Conservation (phyloP, 2,329 filamentous ascomycete genomes). For the Aureobasidium pullulans region DNA sequence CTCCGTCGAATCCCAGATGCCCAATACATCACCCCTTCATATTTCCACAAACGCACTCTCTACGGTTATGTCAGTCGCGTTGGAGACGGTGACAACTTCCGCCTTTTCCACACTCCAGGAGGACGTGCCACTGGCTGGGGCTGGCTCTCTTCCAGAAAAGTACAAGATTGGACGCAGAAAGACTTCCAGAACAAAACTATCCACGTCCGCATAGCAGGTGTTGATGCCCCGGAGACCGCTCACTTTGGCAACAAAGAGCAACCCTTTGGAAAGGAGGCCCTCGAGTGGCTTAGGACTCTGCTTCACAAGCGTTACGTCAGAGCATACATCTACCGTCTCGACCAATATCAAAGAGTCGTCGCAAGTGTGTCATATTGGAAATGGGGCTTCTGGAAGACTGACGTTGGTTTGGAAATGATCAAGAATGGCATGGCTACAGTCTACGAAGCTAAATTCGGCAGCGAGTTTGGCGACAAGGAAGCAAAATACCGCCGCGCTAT, state of each 20-base stretch:
- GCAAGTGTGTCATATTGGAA: constrained; percentile 72
- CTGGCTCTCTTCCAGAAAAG: constrained; percentile 21
- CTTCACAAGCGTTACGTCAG: constrained; percentile 67
- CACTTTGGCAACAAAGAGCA: constrained; percentile 89
- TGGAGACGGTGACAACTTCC: constrained; percentile 93
- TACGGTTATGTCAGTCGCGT: constrained; percentile 87
- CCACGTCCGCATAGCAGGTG: constrained; percentile 77
- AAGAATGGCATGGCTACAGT: constrained; percentile 77
- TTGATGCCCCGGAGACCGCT: constrained; percentile 87
- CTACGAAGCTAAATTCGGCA: constrained; percentile 86
- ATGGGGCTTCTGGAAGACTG: constrained; percentile 53
- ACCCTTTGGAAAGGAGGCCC: constrained; percentile 72
- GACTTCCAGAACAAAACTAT: constrained; percentile 49
- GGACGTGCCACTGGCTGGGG: constrained; percentile 82
- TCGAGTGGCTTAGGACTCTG: constrained; percentile 70
- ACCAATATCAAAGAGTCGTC: constrained; percentile 89
- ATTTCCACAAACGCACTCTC: constrained; percentile 65
- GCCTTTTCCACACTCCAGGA: constrained; percentile 91
- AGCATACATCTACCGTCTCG: constrained; percentile 72
- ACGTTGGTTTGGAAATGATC: constrained; percentile 88
- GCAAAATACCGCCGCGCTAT: constrained; percentile 60
- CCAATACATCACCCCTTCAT: constrained; percentile 63
- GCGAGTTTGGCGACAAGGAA: constrained; percentile 69
- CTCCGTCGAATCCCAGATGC: constrained; percentile 77
- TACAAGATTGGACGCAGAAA: not conserved